Percentiles rank a stretch among this genome's conserved stretches.
Evolutionary conservation across 176 grass and related monocot species (phyloP).

Genomic region (Phoenix dactylifera): DNA sequence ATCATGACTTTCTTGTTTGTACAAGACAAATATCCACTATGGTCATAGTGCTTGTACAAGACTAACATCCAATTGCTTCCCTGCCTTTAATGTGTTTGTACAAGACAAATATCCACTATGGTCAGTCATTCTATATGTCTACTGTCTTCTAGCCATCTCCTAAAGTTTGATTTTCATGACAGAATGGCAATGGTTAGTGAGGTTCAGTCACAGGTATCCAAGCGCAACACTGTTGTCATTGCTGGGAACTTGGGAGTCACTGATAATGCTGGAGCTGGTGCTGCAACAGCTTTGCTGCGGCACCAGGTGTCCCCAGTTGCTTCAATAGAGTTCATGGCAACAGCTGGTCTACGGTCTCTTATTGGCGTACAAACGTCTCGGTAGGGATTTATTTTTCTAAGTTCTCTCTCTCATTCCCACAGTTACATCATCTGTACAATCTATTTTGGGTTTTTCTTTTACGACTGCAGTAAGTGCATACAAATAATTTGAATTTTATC

Average conservation of each 20-base stretch:
- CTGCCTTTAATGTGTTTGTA: too few relatives aligned
- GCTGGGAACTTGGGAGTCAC: slow-evolving; percentile 74
- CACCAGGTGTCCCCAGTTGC: slow-evolving; percentile 64
- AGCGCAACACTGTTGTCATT: slow-evolving; percentile 48
- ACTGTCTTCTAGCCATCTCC: not conserved
- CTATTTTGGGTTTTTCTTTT: too few relatives aligned
- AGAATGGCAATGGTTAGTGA: slow-evolving; percentile 91
- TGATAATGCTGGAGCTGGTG: slow-evolving; percentile 56
- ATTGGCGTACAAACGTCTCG: slow-evolving; percentile 52
- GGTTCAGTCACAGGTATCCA: slow-evolving; percentile 80
- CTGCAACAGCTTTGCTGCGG: slow-evolving; percentile 52
- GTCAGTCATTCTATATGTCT: too few relatives aligned
- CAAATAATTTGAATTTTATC: not conserved
- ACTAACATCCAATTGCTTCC: too few relatives aligned
- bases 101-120: too few relatives aligned
- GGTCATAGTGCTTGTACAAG: too few relatives aligned
- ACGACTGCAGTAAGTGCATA: not conserved
- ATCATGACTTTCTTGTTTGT: too few relatives aligned
- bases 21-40: too few relatives aligned
- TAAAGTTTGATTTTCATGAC: slow-evolving; percentile 30
- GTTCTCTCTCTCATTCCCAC: too few relatives aligned
- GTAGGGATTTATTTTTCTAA: slow-evolving; percentile 23
- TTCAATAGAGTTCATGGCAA: slow-evolving; percentile 77
- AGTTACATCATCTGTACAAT: too few relatives aligned
- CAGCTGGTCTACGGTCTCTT: slow-evolving; percentile 78